Base-by-base conservation (phyloP, 2,329 filamentous ascomycete genomes). In the Hymenoscyphus infarciens region DNA sequence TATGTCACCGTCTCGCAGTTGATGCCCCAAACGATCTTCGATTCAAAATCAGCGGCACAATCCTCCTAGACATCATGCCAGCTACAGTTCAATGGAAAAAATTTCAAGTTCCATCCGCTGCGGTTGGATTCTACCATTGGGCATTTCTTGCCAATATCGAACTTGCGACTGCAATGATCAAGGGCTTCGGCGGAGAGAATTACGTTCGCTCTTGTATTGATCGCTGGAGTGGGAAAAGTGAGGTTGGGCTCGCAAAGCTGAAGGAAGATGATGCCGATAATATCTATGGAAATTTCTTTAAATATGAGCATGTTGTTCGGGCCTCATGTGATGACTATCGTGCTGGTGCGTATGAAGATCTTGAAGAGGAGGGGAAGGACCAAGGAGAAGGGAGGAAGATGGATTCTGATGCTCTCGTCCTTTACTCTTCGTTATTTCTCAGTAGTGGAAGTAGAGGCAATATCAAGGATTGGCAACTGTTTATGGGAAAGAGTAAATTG, bases 31-130 rank as follows among this genome's bases (percentile, higher is more conserved):
- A 45, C n/a, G 66, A 73, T 11, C 55, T 68, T 1, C 63, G 65
- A 19, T 68, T 79, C 59, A 74, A 73, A 29, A 73, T 81, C 55
- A 61, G 73, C 3, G 77, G 77, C 8, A 72, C 75, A 1, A 73
- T 78, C 22, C 67, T 83, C 15, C 71, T 82, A 19, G 81, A 83
- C 68, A 82, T 82, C 63, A 75, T 83, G 2, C 81, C 80, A 5
- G 81, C 80, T 7, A 68, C 75, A n/a, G 72, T 74, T 3, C 80
- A 82, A 71, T 83, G 77, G 76, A 2, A 77, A 70, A 11, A 70
- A 72, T 8, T 82, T 64, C 61, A 72, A 8, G 67, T 77, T 59
- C 75, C 79, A 11, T 65, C 66, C 1, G 74, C 76, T 19, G 70
- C 73, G 25, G 68, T 69, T 11, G 61, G 63, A 2, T 64, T 63